A percentile compares a stretch with the other conserved stretches of the same genome.
Conservation (phyloP, 495 filamentous ascomycete species). For the Pyrenula massariospora region DNA sequence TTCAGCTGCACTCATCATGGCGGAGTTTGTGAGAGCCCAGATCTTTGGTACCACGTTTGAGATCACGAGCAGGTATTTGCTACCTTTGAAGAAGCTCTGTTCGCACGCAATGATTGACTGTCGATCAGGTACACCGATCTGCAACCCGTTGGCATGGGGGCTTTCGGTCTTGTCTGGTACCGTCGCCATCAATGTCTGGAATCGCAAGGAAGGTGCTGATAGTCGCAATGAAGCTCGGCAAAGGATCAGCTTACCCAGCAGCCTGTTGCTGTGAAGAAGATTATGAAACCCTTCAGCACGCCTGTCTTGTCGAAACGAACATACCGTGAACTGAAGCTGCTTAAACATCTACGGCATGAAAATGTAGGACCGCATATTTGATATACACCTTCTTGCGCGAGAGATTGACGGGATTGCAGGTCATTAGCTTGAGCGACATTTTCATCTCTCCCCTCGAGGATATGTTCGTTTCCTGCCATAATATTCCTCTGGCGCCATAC, state of each 20-base stretch:
- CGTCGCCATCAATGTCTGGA: neutral
- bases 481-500: too few relatives aligned
- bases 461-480: conserved; percentile 55
- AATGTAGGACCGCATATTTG: conserved; percentile 68
- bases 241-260: conserved; percentile 93
- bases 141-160: conserved; percentile 97
- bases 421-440: conserved; percentile 97
- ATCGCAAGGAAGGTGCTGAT: neutral
- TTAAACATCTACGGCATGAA: conserved; percentile 94
- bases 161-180: conserved; percentile 96
- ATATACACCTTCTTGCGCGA: too few relatives aligned
- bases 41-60: conserved; percentile 99
- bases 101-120: conserved; percentile 8
- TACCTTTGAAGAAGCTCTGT: neutral
- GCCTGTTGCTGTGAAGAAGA: conserved; percentile 97
- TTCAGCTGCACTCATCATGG: conserved; percentile 45
- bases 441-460: conserved; percentile 99
- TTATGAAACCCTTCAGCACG: conserved; percentile 99
- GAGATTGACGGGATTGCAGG: conserved; percentile 32
- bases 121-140: conserved; percentile 80
- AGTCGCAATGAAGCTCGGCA: conserved; percentile 55
- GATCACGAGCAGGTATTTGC: conserved; percentile 87
- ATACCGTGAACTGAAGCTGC: conserved; percentile 90
- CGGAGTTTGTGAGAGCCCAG: conserved; percentile 97
- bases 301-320: conserved; percentile 94